Percentiles rank a stretch among this genome's conserved stretches.
phyloP scores from a whole-genome alignment of 805 yeast genomes.

The Suhomyces xylopsoci region DNA sequence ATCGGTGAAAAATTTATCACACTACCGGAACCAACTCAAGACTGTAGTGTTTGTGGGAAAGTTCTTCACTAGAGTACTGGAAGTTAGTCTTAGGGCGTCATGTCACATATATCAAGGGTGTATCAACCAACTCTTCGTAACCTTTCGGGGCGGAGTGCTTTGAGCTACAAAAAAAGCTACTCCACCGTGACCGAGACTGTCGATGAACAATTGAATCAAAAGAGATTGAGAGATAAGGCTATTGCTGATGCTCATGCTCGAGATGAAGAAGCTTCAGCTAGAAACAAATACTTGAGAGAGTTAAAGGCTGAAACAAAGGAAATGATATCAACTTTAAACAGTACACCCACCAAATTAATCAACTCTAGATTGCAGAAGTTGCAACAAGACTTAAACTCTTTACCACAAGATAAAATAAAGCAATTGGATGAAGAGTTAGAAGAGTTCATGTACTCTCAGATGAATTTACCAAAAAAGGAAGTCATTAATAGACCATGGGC shows the following conservation, averaged over 20 bases:
- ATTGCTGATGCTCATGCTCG: slow-evolving; percentile 42
- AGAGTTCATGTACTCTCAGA: slow-evolving; percentile 32
- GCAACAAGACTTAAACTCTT: slow-evolving; percentile 25
- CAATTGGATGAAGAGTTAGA: slow-evolving; percentile 41
- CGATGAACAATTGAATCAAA: slow-evolving; percentile 16
- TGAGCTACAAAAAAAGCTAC: neutral
- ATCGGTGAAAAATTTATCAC: neutral
- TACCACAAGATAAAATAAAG: slow-evolving; percentile 32
- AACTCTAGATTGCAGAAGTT: slow-evolving; percentile 28
- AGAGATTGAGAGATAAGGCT: slow-evolving; percentile 37
- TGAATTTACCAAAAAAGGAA: slow-evolving; percentile 32
- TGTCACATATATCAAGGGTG: neutral
- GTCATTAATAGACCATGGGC: slow-evolving; percentile 36
- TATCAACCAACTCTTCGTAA: neutral
- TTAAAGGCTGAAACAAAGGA: slow-evolving; percentile 25
- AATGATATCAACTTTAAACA: slow-evolving; percentile 31
- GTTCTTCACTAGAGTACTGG: neutral
- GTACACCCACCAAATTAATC: slow-evolving; percentile 30
- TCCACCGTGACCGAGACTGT: neutral
- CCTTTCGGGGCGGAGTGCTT: neutral
- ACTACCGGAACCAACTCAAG: neutral
- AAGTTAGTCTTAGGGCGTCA: neutral
- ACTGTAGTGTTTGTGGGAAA: neutral
- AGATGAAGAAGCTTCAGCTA: slow-evolving; percentile 39
- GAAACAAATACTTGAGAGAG: slow-evolving; percentile 33